Evolutionary conservation across 2,329 filamentous ascomycete species (phyloP), one percentile per base, ranked within the genome.

Genomic region (Paraphoma chrysanthemicola): DNA sequence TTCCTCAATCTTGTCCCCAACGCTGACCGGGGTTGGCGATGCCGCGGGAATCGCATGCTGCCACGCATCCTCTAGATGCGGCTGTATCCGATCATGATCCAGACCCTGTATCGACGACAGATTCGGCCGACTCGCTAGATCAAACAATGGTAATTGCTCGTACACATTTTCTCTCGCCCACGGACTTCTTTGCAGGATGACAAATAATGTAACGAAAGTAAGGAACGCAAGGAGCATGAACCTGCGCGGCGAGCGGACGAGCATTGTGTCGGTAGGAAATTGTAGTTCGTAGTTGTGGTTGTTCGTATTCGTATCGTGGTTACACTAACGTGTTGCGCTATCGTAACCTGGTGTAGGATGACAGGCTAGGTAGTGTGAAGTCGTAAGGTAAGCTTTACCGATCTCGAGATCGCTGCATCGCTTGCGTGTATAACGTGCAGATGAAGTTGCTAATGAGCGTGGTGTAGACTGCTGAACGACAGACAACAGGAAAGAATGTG

Each of bases 231-330:
- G 59, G 51, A 79, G 60, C 33, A 66, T 67, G 59, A 79, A 71
- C 62, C 72, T 74, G 62, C 76, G 73, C 7, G 76, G 74, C 54
- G 76, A 76, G 44, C 72, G 68, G 51, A 75, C 56, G 46, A 75
- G 64, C 73, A 76, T 76, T 28, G 54, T 62, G 60, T 55, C 45
- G 55, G 42, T 54, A 54, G 11, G 33, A 11, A n/a, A 11, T 11
- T 38, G 33, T 38, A 38, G 33, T 23, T 23, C 23, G 23, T 23
- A 23, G 39, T 42, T 6, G 39, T 30, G 38, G 53, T 50, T 54
- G 44, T 52, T 66, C 63, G 62, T 70, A 66, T 64, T 64, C 57
- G 60, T 47, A 42, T n/a, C n/a, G 39, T 17, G 10, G n/a, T 42
- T 42, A 17, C 39, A 17, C 39, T 42, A 42, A 42, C 16, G 39